Evolutionary conservation across 1,139 yeast genomes (phyloP).

Genomic region (Zhuliangozyma parablackwelliae): DNA sequence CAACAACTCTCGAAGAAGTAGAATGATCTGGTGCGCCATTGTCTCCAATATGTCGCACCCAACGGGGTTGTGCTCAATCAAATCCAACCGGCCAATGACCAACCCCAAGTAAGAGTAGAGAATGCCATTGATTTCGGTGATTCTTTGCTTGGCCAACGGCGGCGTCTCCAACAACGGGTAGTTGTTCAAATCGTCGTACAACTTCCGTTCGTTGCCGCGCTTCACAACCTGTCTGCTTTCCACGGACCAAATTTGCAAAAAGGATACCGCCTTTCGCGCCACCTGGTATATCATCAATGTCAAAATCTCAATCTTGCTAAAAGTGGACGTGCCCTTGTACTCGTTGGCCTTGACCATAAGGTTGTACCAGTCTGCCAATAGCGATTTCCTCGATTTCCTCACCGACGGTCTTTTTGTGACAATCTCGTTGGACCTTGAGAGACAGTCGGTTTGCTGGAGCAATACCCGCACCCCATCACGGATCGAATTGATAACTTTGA

Average conservation of each 20-base stretch:
- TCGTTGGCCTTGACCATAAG: conserved; percentile 84
- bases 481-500: conserved; percentile 41
- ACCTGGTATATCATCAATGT: conserved; percentile 73
- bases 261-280: conserved; percentile 64
- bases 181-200: conserved; percentile 35
- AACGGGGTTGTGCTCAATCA: conserved; percentile 65
- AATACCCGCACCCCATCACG: conserved; percentile 81
- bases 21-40: conserved; percentile 63
- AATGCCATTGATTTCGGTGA: conserved; percentile 71
- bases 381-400: conserved; percentile 68
- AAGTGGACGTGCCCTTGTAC: conserved; percentile 66
- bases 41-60: conserved; percentile 68
- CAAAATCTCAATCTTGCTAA: conserved; percentile 63
- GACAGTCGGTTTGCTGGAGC: conserved; percentile 74
- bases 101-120: conserved; percentile 67
- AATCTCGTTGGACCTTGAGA: conserved; percentile 76
- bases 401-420: conserved; percentile 69
- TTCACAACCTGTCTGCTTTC: conserved; percentile 46
- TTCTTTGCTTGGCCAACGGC: conserved; percentile 66
- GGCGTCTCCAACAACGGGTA: conserved; percentile 48
- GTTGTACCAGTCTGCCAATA: conserved; percentile 88
- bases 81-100: conserved; percentile 67
- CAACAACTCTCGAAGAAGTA: conserved; percentile 58
- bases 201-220: conserved; percentile 4
- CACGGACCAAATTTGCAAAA: conserved; percentile 70